Evolutionary conservation across 805 yeast genomes (phyloP).

Genomic region (Saturnispora sanitii): DNA sequence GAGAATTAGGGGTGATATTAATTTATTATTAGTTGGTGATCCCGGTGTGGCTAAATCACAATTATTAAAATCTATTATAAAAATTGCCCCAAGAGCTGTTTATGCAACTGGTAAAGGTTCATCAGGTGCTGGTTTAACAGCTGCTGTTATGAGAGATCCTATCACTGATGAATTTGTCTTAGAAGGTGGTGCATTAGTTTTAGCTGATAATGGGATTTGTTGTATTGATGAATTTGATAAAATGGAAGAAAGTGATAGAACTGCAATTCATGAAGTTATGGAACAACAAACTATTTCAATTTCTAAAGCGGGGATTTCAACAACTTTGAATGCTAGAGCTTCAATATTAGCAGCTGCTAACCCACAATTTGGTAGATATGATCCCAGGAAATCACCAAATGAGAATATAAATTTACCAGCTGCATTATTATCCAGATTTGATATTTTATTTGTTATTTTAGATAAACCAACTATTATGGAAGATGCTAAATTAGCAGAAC

Average conservation of each 20-base stretch:
- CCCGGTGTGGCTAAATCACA: slow-evolving; percentile 99
- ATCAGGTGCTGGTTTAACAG: slow-evolving; percentile 97
- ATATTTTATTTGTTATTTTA: slow-evolving; percentile 73
- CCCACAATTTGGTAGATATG: slow-evolving; percentile 91
- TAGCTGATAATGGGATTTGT: slow-evolving; percentile 96
- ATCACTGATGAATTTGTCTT: slow-evolving; percentile 98
- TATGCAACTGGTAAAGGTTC: slow-evolving; percentile 98
- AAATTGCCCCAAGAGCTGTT: slow-evolving; percentile 92
- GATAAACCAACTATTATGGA: slow-evolving; percentile 73
- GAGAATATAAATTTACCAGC: slow-evolving; percentile 96
- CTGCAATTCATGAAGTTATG: slow-evolving; percentile 99
- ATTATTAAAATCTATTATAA: slow-evolving; percentile 78
- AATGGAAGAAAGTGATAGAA: slow-evolving; percentile 95
- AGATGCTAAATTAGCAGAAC: slow-evolving; percentile 83
- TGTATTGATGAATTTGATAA: slow-evolving; percentile 98
- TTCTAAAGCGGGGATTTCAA: slow-evolving; percentile 95
- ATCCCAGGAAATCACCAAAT: slow-evolving; percentile 80
- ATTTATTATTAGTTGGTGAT: slow-evolving; percentile 94
- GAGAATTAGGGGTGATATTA: slow-evolving; percentile 95
- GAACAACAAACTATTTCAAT: slow-evolving; percentile 97
- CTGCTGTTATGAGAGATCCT: slow-evolving; percentile 98
- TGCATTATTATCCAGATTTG: slow-evolving; percentile 90
- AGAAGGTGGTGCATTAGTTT: slow-evolving; percentile 95
- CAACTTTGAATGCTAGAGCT: slow-evolving; percentile 90
- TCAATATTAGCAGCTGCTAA: slow-evolving; percentile 98